phyloP scores from a whole-genome alignment of 2,329 filamentous ascomycete species.

The Bipolaris oryzae region DNA sequence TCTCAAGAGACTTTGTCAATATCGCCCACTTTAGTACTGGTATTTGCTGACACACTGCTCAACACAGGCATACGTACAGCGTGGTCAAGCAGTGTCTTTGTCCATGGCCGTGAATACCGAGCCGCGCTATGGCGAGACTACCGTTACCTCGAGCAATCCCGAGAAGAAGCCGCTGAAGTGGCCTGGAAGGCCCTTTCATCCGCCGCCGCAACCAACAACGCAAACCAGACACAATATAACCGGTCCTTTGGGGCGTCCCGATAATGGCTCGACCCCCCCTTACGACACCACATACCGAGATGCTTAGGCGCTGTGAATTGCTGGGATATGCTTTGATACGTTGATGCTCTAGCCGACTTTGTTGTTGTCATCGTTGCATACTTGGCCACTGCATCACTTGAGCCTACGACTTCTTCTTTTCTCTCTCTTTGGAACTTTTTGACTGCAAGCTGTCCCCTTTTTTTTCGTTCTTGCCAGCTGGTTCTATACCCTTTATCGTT shows the following conservation, averaged over 20 bases:
- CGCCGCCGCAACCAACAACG: conserved; percentile 19
- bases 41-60: conserved; percentile 17
- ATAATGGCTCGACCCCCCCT: conserved; percentile 13
- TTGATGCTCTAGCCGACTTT: neutral
- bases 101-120: conserved; percentile 43
- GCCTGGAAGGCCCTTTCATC: conserved; percentile 40
- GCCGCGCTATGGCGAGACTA: conserved; percentile 46
- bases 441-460: conserved; percentile 11
- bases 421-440: conserved; percentile 1
- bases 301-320: conserved; percentile 1
- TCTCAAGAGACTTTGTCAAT: neutral
- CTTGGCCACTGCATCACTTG: neutral
- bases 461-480: conserved; percentile 6
- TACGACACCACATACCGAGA: neutral
- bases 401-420: neutral
- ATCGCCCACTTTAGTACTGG: neutral
- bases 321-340: neutral
- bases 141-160: conserved; percentile 45
- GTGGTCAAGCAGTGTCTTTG: conserved; percentile 45
- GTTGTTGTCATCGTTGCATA: neutral
- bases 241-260: conserved; percentile 29
- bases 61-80: conserved; percentile 42
- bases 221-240: conserved; percentile 26
- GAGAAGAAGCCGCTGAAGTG: conserved; percentile 46
- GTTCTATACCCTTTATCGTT: conserved; percentile 18